Evolutionary conservation across 306 rosid species (phyloP).

Genomic region (barrel medic (Medicago truncatula)): MtrunA17r5.0-ANR NC_053046.1:27538501-27539000

Average conservation of each 20-base stretch:
- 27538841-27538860: not conserved
- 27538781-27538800: conserved; percentile 42
- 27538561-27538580: conserved; percentile 84
- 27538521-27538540: not conserved
- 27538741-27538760: not conserved
- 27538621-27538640: not conserved
- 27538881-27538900: too few relatives aligned
- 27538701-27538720: conserved; percentile 44
- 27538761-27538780: not conserved
- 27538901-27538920: too few relatives aligned
- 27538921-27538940: too few relatives aligned
- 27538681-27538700: conserved; percentile 71
- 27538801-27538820: not conserved
- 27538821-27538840: not conserved
- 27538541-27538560: conserved; percentile 53
- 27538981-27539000: not conserved
- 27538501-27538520: conserved; percentile 24
- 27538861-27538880: too few relatives aligned
- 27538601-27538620: conserved; percentile 9
- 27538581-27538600: conserved; percentile 43
- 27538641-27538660: conserved; percentile 54
- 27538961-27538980: not conserved
- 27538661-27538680: conserved; percentile 55
- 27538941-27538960: too few relatives aligned
- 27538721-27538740: conserved; percentile 25